These are phyloP conservation scores for Cercospora brassicicola DNA, from an alignment of 2,329 filamentous ascomycete species.

Conservation along the genomic window DNA sequence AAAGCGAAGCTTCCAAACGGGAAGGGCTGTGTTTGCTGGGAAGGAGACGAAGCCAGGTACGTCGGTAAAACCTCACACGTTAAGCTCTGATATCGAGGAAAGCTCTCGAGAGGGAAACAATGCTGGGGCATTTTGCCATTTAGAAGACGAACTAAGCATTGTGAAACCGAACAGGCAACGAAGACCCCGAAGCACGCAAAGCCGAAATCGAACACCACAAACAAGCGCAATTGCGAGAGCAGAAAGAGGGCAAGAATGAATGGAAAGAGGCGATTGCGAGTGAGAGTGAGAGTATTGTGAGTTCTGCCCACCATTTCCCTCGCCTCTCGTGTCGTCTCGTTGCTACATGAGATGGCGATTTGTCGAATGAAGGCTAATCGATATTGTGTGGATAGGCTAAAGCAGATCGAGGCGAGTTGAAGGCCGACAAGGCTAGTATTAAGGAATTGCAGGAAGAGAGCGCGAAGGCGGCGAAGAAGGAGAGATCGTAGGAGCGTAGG, in stretches of 20 bases:
- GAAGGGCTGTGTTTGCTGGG: constrained; percentile 40
- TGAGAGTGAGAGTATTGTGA: constrained; percentile 73
- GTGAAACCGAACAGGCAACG: neutral
- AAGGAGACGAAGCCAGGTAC: constrained; percentile 50
- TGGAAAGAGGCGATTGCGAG: constrained; percentile 78
- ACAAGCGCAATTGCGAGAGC: constrained; percentile 57
- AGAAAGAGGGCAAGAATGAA: constrained; percentile 63
- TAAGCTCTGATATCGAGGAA: too few relatives aligned
- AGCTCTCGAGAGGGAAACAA: too few relatives aligned
- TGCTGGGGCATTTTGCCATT: too few relatives aligned
- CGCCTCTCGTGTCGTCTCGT: too few relatives aligned
- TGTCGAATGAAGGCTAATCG: too few relatives aligned
- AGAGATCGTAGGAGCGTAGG: constrained; percentile 14
- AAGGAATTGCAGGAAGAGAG: constrained; percentile 40
- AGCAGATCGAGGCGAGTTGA: constrained; percentile 40
- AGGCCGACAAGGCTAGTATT: constrained; percentile 35
- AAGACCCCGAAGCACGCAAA: constrained; percentile 42
- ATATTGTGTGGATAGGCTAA: constrained; percentile 32
- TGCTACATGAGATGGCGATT: too few relatives aligned
- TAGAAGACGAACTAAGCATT: too few relatives aligned
- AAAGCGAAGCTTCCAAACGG: constrained; percentile 41
- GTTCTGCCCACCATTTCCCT: constrained; percentile 29
- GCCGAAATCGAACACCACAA: constrained; percentile 56
- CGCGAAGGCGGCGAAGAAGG: constrained; percentile 36
- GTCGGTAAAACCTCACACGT: constrained; percentile 16